Conservation (phyloP, 805 yeast genomes). For the Spathaspora arborariae region DNA sequence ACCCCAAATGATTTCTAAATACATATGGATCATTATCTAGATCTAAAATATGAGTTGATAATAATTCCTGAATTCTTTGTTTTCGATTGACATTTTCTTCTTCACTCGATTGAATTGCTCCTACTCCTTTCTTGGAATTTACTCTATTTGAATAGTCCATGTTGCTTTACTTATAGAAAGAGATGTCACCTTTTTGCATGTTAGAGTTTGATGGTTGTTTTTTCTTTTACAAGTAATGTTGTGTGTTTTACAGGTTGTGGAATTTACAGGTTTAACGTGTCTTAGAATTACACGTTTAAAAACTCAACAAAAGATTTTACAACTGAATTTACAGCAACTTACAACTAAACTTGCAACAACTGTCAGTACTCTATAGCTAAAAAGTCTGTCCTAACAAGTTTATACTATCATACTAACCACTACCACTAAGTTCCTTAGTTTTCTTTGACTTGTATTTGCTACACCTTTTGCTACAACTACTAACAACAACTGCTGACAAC, state of each 20-base stretch:
- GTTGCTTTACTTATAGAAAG: not conserved
- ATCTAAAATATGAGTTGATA: conserved; percentile 46
- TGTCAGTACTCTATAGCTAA: too few species aligned
- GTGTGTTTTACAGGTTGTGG: not conserved
- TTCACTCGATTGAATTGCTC: conserved; percentile 77
- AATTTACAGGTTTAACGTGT: conserved; percentile 10
- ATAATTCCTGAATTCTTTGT: conserved; percentile 62
- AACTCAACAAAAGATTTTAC: not conserved
- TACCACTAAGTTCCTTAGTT: too few species aligned
- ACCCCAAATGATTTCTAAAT: conserved; percentile 77
- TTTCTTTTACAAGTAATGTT: too few species aligned
- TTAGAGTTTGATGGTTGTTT: too few species aligned
- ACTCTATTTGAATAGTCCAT: conserved; percentile 92
- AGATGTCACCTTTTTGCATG: too few species aligned
- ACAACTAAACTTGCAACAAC: not conserved
- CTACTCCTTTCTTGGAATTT: conserved; percentile 87
- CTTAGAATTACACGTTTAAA: not conserved
- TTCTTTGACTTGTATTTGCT: too few species aligned
- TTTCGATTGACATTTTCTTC: conserved; percentile 68
- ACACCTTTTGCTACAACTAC: too few species aligned
- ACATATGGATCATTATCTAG: conserved; percentile 77
- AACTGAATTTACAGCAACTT: too few species aligned
- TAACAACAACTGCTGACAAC: too few species aligned
- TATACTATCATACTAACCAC: too few species aligned
- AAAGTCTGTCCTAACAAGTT: too few species aligned